Evolutionary conservation across 768 basidiomycete genomes (phyloP), one percentile per base, ranked within the genome.

Genomic region (Trichaptum fuscoviolaceum): DNA sequence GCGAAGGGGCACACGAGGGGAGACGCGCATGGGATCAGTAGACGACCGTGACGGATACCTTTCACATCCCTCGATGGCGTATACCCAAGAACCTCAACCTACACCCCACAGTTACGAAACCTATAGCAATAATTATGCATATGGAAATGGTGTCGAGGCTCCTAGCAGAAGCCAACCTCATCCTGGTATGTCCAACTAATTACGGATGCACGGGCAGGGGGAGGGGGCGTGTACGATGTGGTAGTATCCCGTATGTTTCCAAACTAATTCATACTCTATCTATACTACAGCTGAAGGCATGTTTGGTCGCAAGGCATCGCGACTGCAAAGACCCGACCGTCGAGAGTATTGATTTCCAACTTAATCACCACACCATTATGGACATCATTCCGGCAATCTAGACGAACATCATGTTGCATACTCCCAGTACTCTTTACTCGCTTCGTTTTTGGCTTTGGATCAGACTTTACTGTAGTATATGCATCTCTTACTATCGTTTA

Each of bases 131-230:
- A 71, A 57, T 69, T 73, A 68, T 69, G 71, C 66, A 58, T 30
- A 34, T 35, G 68, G 72, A 35, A 52, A 20, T 52, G 74, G 73
- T 36, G 64, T 81, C 58, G 76, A 79, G 62, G 74, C 75, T 62
- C 82, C 83, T 2, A 70, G 75, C 58, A 75, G 71, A 52, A 76
- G 70, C 26, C 82, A 83, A 71, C 69, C 78, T 67, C 84, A 83
- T 75, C 80, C 83, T 69, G 83, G 82, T 84, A 76, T 79, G 79
- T 83, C 68, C 64, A 73, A 67, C 72, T 35, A 52, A 66, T 62
- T 42, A 57, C 34, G 27, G 30, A 57, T 58, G 30, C n/a, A 12
- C 24, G 57, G 61, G 34, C 24, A 35, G 15, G 66, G 36, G 58
- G 23, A 10, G 20, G 35, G 7, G 18, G 35, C 23, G 15, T 30